A percentile compares a stretch with the other conserved stretches of the same genome.
These are phyloP conservation scores for Endothia cerciana DNA, from an alignment of 2,329 filamentous ascomycete genomes.

Conservation along the genomic window DNA sequence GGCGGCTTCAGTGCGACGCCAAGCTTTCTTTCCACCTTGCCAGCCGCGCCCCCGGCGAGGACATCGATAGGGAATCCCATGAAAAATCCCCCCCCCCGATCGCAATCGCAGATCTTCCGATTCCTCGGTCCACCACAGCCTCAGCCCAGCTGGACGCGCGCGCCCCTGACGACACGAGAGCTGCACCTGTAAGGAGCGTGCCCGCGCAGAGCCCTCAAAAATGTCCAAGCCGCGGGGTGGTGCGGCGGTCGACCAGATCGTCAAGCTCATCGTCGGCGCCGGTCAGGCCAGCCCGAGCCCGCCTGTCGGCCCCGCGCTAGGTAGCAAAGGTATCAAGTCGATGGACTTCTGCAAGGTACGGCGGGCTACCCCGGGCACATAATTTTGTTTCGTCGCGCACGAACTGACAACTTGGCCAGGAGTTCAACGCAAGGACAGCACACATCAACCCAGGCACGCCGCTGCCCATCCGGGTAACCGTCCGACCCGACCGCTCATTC, in stretches of 20 bases:
- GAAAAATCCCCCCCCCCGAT: neutral
- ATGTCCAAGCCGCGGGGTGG: constrained; percentile 58
- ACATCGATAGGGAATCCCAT: neutral
- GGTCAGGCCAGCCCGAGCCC: constrained; percentile 94
- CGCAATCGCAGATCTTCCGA: neutral
- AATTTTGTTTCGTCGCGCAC: constrained; percentile 13
- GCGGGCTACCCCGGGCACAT: too few relatives aligned
- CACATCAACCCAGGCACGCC: constrained; percentile 83
- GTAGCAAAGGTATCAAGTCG: constrained; percentile 96
- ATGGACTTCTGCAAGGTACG: constrained; percentile 99
- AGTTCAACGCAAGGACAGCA: constrained; percentile 94
- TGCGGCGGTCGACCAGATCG: constrained; percentile 68
- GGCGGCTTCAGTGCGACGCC: neutral
- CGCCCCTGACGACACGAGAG: constrained; percentile 5
- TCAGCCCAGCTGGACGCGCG: neutral
- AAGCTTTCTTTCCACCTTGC: neutral
- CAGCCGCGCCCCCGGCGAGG: neutral
- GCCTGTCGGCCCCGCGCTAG: constrained; percentile 92
- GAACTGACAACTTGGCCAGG: constrained; percentile 55
- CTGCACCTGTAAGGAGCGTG: neutral
- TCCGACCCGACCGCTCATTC: constrained; percentile 92
- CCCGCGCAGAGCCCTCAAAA: constrained; percentile 24
- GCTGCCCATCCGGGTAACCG: constrained; percentile 86
- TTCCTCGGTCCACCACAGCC: neutral
- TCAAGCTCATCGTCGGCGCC: constrained; percentile 97